phyloP scores from a whole-genome alignment of 306 rosid genomes.

The Alnus glutinosa region DNA sequence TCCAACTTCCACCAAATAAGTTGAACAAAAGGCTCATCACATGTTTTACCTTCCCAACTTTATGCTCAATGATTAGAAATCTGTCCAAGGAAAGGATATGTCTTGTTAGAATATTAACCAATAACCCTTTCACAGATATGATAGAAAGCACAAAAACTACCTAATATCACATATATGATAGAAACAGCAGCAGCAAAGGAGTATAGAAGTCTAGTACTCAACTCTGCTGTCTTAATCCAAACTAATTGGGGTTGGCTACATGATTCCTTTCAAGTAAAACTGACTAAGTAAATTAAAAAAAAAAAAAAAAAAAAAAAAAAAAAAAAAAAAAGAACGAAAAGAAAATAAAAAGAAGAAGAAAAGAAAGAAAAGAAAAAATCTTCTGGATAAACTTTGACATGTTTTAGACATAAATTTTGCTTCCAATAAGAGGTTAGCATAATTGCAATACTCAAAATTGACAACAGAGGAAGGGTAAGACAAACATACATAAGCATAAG shows the following conservation, averaged over 20 bases:
- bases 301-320: no score
- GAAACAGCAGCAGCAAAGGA: background rate
- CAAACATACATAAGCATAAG: background rate
- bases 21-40: constrained; percentile 10
- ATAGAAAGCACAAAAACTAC: background rate
- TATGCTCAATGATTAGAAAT: constrained; percentile 24
- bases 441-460: background rate
- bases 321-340: no score
- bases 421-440: background rate
- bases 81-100: constrained; percentile 42
- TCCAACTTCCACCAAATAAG: constrained; percentile 34
- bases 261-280: background rate
- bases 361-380: background rate
- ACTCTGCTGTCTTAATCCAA: background rate
- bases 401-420: background rate
- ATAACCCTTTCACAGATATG: background rate
- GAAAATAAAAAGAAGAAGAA: no score
- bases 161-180: background rate
- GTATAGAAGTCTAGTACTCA: background rate
- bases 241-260: background rate
- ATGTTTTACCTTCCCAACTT: constrained; percentile 31
- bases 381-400: background rate
- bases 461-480: background rate
- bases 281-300: background rate
- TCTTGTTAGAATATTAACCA: constrained; percentile 12